phyloP scores from a whole-genome alignment of 176 grass and related monocot genomes.

The Thinopyrum elongatum region DNA sequence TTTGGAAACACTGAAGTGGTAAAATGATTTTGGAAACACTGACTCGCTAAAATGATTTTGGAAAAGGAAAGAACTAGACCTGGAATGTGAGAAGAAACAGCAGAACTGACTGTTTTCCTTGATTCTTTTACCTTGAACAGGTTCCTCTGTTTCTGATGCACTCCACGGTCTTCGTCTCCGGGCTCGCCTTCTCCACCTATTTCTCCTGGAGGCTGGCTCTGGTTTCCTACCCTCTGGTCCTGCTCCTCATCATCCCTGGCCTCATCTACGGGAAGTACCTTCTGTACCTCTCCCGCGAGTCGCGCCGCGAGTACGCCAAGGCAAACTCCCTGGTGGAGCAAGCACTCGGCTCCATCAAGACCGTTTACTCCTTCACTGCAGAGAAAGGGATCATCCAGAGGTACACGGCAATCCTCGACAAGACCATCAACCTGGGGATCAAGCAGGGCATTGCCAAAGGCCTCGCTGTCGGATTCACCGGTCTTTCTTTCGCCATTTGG shows the following conservation, averaged over 20 bases:
- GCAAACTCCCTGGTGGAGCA: conserved; percentile 83
- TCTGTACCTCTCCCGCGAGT: conserved; percentile 64
- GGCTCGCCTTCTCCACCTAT: conserved; percentile 74
- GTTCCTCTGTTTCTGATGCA: conserved; percentile 96
- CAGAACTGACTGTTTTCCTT: background rate
- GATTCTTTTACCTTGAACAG: conserved; percentile 40
- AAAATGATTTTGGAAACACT: background rate
- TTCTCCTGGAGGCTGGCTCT: conserved; percentile 98
- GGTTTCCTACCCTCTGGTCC: conserved; percentile 77
- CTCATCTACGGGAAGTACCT: conserved; percentile 96
- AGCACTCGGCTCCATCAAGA: conserved; percentile 86
- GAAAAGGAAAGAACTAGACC: background rate
- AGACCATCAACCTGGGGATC: conserved; percentile 80
- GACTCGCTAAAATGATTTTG: background rate
- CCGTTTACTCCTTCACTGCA: conserved; percentile 92
- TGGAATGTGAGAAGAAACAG: background rate
- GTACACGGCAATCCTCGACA: conserved; percentile 68
- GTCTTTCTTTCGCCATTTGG: conserved; percentile 89
- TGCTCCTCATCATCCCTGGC: conserved; percentile 89
- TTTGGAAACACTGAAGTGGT: background rate
- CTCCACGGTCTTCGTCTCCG: conserved; percentile 85
- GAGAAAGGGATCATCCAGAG: conserved; percentile 71
- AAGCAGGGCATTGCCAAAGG: conserved; percentile 97
- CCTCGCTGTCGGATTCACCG: conserved; percentile 76
- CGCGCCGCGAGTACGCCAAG: conserved; percentile 55